A percentile compares a stretch with the other conserved stretches of the same genome.
Conservation (phyloP, 192 early-diverging fungal genomes). For the Phycomyces blakesleeanus region DNA sequence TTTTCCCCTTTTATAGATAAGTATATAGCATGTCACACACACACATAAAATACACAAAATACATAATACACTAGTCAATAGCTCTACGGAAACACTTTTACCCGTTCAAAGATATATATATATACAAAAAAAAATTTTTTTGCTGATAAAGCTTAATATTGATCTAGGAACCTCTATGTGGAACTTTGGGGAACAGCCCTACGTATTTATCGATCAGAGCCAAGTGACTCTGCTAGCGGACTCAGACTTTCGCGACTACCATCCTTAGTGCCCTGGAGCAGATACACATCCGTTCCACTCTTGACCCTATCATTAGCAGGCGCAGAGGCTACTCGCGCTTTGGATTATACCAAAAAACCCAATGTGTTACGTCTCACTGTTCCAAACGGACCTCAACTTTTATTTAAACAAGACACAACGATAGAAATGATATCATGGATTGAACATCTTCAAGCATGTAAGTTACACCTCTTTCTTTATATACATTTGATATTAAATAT, state of each 20-base stretch:
- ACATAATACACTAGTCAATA: too few species aligned
- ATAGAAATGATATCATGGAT: conserved; percentile 47
- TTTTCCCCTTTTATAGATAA: background rate
- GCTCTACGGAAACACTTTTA: background rate
- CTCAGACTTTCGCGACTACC: background rate
- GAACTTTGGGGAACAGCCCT: conserved; percentile 43
- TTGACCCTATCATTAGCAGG: conserved; percentile 21
- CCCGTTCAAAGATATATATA: too few species aligned
- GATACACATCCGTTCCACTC: conserved; percentile 5
- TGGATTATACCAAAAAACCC: conserved; percentile 42
- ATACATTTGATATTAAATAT: background rate
- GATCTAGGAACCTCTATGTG: conserved; percentile 39
- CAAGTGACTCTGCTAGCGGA: background rate
- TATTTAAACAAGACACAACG: conserved; percentile 39
- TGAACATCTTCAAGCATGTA: conserved; percentile 46
- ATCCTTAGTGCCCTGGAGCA: background rate
- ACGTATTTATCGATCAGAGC: conserved; percentile 12
- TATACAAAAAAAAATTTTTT: too few species aligned
- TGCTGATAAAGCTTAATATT: background rate
- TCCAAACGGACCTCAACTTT: conserved; percentile 32
- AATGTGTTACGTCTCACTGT: conserved; percentile 41
- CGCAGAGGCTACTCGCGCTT: conserved; percentile 29
- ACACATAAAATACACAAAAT: too few species aligned
- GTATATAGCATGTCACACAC: background rate
- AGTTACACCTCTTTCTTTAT: background rate